Conservation (phyloP, 2,329 filamentous ascomycete genomes). For the Penicillium sp. region DNA sequence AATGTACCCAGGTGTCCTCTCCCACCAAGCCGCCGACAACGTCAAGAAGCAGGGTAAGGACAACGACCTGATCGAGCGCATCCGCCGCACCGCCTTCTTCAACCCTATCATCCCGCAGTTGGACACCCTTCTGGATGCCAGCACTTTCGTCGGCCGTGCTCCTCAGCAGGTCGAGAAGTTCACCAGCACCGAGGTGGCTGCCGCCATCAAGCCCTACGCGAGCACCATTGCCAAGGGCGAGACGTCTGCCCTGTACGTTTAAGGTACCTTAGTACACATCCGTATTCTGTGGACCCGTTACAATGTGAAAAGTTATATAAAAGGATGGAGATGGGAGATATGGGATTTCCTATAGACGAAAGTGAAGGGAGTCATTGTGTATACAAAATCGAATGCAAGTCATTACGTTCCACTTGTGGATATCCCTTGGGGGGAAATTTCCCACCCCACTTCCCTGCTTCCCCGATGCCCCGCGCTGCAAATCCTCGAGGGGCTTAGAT, state of each 20-base stretch:
- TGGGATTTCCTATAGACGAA: neutral
- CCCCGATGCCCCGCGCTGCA: slow-evolving; percentile 9
- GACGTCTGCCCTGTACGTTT: slow-evolving; percentile 42
- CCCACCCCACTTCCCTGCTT: slow-evolving; percentile 10
- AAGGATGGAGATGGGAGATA: neutral
- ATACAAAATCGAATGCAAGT: neutral
- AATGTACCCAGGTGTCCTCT: slow-evolving; percentile 56
- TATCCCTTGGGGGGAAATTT: neutral
- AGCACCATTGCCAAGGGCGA: slow-evolving; percentile 33
- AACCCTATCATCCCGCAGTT: slow-evolving; percentile 65
- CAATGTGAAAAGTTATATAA: slow-evolving; percentile 4
- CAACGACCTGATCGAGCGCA: slow-evolving; percentile 80
- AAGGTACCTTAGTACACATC: slow-evolving; percentile 8
- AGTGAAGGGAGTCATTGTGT: neutral
- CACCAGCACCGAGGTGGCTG: slow-evolving; percentile 47
- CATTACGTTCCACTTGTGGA: neutral
- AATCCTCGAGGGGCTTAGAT: slow-evolving; percentile 3
- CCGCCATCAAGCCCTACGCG: slow-evolving; percentile 48
- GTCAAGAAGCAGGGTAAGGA: slow-evolving; percentile 70
- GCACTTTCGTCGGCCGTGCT: slow-evolving; percentile 56
- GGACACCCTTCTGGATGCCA: slow-evolving; percentile 64
- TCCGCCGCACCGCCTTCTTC: slow-evolving; percentile 72
- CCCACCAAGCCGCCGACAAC: slow-evolving; percentile 67
- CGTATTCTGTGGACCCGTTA: neutral
- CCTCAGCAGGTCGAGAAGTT: slow-evolving; percentile 55